These are phyloP conservation scores for Coniella lustricola DNA, from an alignment of 2,329 filamentous ascomycete species.

Conservation along the genomic window DNA sequence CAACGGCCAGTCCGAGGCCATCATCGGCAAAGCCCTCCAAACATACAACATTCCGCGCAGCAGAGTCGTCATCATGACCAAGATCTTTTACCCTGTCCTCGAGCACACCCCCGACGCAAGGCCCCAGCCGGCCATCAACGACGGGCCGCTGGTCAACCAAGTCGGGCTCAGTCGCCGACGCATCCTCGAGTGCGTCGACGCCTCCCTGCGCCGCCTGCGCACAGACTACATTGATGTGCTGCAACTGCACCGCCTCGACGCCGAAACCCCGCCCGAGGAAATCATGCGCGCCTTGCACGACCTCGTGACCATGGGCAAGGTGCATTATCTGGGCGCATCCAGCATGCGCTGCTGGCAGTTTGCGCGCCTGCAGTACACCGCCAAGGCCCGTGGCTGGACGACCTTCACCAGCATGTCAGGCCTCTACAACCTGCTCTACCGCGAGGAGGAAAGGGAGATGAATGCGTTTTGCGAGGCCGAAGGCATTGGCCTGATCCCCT, in stretches of 20 bases:
- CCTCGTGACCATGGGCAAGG: conserved; percentile 49
- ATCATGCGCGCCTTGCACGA: conserved; percentile 58
- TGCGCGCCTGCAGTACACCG: conserved; percentile 46
- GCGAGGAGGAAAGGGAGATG: conserved; percentile 49
- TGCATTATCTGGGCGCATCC: conserved; percentile 45
- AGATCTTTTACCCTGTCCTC: conserved; percentile 34
- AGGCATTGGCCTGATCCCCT: conserved; percentile 30
- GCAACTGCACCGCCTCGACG: conserved; percentile 55
- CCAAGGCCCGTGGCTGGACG: conserved; percentile 50
- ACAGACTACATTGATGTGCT: conserved; percentile 41
- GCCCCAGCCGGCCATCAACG: neutral
- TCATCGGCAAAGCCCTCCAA: conserved; percentile 60
- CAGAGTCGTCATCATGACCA: conserved; percentile 58
- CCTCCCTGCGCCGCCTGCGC: conserved; percentile 27
- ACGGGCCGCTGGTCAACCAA: conserved; percentile 18
- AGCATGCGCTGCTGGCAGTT: conserved; percentile 48
- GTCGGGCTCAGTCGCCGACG: conserved; percentile 26
- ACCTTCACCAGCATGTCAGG: conserved; percentile 57
- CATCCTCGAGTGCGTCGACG: conserved; percentile 32
- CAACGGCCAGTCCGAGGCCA: conserved; percentile 57
- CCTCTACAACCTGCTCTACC: conserved; percentile 50
- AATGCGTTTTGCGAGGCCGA: conserved; percentile 29
- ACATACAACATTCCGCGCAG: conserved; percentile 58
- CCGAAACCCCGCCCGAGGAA: conserved; percentile 46
- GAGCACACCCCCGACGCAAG: conserved; percentile 22